These are phyloP conservation scores for Cairneyella variabilis DNA, from an alignment of 495 filamentous ascomycete genomes.

Conservation along the genomic window DNA sequence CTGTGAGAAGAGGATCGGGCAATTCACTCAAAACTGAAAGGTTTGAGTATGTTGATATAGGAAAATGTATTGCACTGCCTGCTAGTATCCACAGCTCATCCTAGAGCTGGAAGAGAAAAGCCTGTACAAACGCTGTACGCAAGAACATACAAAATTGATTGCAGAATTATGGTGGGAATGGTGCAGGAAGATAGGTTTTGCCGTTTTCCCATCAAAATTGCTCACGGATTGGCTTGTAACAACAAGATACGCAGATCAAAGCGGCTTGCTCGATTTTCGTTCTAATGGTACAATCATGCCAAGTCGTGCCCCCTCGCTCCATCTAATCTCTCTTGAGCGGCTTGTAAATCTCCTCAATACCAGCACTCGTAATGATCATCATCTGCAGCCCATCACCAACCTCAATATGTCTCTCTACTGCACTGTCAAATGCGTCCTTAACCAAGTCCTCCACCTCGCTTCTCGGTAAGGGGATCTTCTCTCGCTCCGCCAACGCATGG, in stretches of 20 bases:
- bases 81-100: too few species aligned
- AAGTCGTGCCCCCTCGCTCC: background rate
- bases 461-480: constrained; percentile 60
- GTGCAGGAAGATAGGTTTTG: too few species aligned
- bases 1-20: too few species aligned
- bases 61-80: too few species aligned
- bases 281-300: constrained; percentile 9
- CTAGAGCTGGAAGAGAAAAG: too few species aligned
- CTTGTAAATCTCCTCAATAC: constrained; percentile 79
- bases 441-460: constrained; percentile 80
- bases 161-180: too few species aligned
- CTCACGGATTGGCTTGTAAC: too few species aligned
- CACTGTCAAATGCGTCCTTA: constrained; percentile 95
- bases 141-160: too few species aligned
- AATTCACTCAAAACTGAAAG: too few species aligned
- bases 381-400: constrained; percentile 96
- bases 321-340: constrained; percentile 86
- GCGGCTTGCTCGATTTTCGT: constrained; percentile 1
- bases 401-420: constrained; percentile 97
- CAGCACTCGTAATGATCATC: constrained; percentile 82
- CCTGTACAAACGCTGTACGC: too few species aligned
- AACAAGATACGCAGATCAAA: background rate
- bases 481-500: constrained; percentile 69
- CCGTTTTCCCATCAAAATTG: too few species aligned
- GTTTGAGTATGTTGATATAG: too few species aligned